Evolutionary conservation across 352 stramenopile genomes (phyloP).

Genomic region (Discostella stelligera): DNA sequence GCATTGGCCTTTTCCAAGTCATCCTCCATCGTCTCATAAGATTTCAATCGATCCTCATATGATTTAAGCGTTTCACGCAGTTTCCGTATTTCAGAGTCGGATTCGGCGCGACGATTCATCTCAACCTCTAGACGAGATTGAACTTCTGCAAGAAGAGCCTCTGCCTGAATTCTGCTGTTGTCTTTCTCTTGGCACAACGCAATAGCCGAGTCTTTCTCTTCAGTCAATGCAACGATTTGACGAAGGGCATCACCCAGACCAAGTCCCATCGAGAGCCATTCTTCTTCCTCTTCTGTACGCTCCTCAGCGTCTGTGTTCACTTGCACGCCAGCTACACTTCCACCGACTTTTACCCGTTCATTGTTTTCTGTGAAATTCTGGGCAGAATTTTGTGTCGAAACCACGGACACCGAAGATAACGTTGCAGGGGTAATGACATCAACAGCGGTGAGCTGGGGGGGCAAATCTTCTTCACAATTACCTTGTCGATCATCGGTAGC

Average conservation of each 20-base stretch:
- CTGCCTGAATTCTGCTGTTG: conserved; percentile 18
- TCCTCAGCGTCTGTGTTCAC: conserved; percentile 7
- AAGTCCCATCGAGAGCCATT: conserved; percentile 44
- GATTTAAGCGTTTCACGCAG: conserved; percentile 19
- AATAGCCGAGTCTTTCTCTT: conserved; percentile 41
- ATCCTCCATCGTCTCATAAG: conserved; percentile 39
- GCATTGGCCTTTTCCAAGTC: conserved; percentile 36
- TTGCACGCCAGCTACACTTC: neutral
- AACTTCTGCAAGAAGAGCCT: conserved; percentile 56
- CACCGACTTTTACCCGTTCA: neutral
- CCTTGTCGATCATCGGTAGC: neutral
- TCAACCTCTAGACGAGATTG: conserved; percentile 61
- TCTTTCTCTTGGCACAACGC: conserved; percentile 37
- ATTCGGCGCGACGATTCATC: conserved; percentile 58
- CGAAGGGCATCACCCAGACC: conserved; percentile 34
- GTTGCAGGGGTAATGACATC: neutral
- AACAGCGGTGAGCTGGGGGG: neutral
- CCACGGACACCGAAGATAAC: neutral
- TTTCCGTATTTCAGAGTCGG: conserved; percentile 43
- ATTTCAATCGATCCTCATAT: conserved; percentile 34
- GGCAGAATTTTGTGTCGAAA: neutral
- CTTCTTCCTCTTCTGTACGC: conserved; percentile 37
- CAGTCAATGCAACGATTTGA: conserved; percentile 46
- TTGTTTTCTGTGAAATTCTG: neutral
- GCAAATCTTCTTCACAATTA: neutral